Evolutionary conservation across 768 basidiomycete genomes (phyloP), one percentile per base, ranked within the genome.

Genomic region (Lyophyllum decastes): DNA sequence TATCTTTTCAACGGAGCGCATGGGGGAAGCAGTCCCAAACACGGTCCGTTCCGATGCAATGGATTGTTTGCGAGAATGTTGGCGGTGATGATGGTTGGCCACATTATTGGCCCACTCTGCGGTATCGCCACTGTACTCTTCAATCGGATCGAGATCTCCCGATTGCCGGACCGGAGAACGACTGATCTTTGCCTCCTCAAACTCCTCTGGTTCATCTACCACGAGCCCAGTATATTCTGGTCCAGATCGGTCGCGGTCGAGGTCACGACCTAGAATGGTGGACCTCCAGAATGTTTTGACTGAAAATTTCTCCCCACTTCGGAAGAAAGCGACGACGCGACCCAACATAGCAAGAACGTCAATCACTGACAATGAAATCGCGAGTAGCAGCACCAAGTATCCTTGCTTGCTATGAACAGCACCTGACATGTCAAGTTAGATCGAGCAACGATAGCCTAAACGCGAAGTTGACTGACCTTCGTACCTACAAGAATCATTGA

Each of bases 341-440:
- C 70, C 65, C 54, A 83, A 60, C 9, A 80, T 70, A 2, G 78
- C 71, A 48, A 81, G 58, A 26, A 88, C 73, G 67, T 95, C 92
- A 58, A 80, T 62, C 14, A 66, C 63, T 9, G 78, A 79, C 8
- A 80, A 61, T 1, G 66, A 66, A 10, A 78, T 48, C 6, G 78
- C 75, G 34, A 76, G 58, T 14, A 76, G 59, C 46, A 82, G 67
- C 40, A 78, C 47, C 9, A 78, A 9, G 63, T 78, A 93, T 47
- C 92, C 90, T 54, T 89, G 83, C 8, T 74, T 66, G 2, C 82
- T 76, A 68, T 96, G 94, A 10, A 76, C 70, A 57, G 79, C 73
- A 60, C 82, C 73, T 82, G 53, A 55, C 17, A 11, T 25, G 50
- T 22, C 6, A 47, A 33, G 55, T 55, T 35, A 56, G 33, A 49